Conservation (phyloP, 2,329 filamentous ascomycete genomes). For the Geosmithia putterillii region DNA sequence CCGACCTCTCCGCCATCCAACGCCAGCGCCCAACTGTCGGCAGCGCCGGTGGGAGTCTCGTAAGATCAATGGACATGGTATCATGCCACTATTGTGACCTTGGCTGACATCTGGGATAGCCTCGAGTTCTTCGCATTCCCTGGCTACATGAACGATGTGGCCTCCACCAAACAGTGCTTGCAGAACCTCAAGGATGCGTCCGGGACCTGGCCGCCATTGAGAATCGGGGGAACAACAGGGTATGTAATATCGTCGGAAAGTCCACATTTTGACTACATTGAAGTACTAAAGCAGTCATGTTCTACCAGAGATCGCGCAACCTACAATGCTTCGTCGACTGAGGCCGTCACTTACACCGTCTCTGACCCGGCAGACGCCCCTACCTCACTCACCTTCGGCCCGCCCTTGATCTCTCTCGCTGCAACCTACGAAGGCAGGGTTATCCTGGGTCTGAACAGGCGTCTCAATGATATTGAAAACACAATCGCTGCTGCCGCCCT, state of each 20-base stretch:
- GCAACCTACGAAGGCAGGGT: conserved; percentile 34
- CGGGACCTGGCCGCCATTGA: conserved; percentile 38
- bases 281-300: neutral
- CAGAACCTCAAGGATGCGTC: conserved; percentile 35
- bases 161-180: conserved; percentile 35
- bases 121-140: conserved; percentile 47
- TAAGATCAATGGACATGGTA: conserved; percentile 14
- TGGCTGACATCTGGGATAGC: conserved; percentile 10
- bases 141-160: conserved; percentile 38
- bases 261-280: too few species aligned
- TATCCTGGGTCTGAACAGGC: conserved; percentile 39
- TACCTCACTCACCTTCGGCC: conserved; percentile 34
- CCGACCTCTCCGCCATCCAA: conserved; percentile 18
- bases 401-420: conserved; percentile 37
- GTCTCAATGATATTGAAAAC: conserved; percentile 38
- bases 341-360: conserved; percentile 38
- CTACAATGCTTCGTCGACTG: conserved; percentile 30
- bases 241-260: too few species aligned
- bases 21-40: conserved; percentile 17
- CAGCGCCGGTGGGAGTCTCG: conserved; percentile 32
- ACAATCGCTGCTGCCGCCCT: conserved; percentile 37
- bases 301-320: conserved; percentile 29
- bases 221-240: conserved; percentile 48
- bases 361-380: conserved; percentile 33
- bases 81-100: neutral